A percentile compares a stretch with the other conserved stretches of the same genome.
These are phyloP conservation scores for Psilocybe cyanescens DNA, from an alignment of 768 basidiomycete species.

Conservation along the genomic window DNA sequence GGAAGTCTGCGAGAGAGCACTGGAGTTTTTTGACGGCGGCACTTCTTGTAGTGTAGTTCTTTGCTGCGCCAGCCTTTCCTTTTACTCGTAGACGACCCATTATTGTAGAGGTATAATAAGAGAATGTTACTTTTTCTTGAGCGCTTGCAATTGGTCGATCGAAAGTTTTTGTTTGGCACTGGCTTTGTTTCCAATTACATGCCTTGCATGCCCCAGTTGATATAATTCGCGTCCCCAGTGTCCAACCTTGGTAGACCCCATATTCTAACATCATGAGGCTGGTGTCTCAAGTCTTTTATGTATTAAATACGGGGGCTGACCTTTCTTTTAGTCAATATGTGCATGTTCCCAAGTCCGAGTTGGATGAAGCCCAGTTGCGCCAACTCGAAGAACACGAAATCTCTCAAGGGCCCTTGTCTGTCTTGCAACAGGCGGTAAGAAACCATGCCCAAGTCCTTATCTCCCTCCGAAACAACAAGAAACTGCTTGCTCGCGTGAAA, in stretches of 20 bases:
- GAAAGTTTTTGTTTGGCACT: slow-evolving; percentile 39
- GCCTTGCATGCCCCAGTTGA: neutral
- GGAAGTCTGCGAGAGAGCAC: slow-evolving; percentile 95
- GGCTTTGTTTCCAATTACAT: slow-evolving; percentile 28
- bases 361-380: slow-evolving; percentile 95
- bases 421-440: slow-evolving; percentile 95
- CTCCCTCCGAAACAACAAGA: slow-evolving; percentile 97
- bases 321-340: slow-evolving; percentile 81
- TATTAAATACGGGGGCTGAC: slow-evolving; percentile 11
- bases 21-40: slow-evolving; percentile 94
- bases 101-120: neutral
- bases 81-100: slow-evolving; percentile 82
- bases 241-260: neutral
- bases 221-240: neutral
- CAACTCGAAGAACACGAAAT: slow-evolving; percentile 98
- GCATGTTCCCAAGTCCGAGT: slow-evolving; percentile 94
- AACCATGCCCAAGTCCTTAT: slow-evolving; percentile 98
- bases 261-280: slow-evolving; percentile 39
- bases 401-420: slow-evolving; percentile 95
- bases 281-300: neutral
- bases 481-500: slow-evolving; percentile 92
- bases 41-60: slow-evolving; percentile 90
- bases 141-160: slow-evolving; percentile 13
- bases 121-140: slow-evolving; percentile 6
- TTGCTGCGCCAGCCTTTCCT: slow-evolving; percentile 90